These are phyloP conservation scores for Rhynchospora breviuscula DNA, from an alignment of 176 grass and related monocot species.

Conservation along the genomic window DNA sequence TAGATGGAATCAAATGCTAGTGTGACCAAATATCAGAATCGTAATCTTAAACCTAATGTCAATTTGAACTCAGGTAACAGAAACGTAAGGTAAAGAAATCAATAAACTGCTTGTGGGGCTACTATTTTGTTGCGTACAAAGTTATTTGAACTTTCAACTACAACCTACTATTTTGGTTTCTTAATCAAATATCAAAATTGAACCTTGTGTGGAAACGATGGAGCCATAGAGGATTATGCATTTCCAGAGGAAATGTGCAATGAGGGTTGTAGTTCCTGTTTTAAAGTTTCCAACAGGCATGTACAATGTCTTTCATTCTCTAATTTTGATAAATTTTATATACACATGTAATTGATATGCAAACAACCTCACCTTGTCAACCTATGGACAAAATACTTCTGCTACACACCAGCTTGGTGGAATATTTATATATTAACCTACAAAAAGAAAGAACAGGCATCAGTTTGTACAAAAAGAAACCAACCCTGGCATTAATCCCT, in stretches of 20 bases:
- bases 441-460: background rate
- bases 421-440: background rate
- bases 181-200: conserved; percentile 1
- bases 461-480: background rate
- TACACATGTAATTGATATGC: background rate
- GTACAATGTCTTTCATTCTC: background rate
- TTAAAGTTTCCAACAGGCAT: background rate
- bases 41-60: background rate
- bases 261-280: background rate
- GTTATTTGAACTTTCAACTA: background rate
- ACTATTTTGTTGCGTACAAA: background rate
- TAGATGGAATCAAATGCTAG: conserved; percentile 2
- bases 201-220: background rate
- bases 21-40: background rate
- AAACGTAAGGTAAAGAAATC: background rate
- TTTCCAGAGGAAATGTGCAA: background rate
- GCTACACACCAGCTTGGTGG: background rate
- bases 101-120: background rate
- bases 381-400: background rate
- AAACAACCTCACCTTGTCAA: background rate
- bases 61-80: background rate
- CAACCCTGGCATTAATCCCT: background rate
- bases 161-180: background rate
- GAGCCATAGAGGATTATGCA: background rate
- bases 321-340: background rate